Percentiles rank a stretch among this genome's conserved stretches.
Conservation (phyloP, 352 stramenopile genomes). For the Globisporangium camurandrum region DNA sequence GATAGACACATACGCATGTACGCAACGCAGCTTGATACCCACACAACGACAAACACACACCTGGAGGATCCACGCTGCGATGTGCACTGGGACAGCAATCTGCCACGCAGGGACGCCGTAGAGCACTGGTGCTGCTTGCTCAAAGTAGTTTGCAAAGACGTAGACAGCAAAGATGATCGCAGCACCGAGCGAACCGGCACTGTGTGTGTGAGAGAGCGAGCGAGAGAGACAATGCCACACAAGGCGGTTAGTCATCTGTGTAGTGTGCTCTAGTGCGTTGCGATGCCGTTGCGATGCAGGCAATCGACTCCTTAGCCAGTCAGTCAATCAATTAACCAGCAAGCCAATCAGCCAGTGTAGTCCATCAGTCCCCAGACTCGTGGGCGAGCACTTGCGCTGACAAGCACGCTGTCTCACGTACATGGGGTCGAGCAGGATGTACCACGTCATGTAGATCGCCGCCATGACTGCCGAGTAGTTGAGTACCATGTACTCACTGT, state of each 20-base stretch:
- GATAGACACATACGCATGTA: too few species aligned
- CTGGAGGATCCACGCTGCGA: slow-evolving; percentile 40
- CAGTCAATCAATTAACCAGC: too few species aligned
- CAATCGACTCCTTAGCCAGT: background rate
- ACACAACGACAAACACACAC: background rate
- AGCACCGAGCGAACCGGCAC: slow-evolving; percentile 23
- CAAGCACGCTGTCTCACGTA: too few species aligned
- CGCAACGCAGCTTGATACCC: background rate
- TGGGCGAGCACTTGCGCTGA: too few species aligned
- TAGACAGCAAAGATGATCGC: slow-evolving; percentile 24
- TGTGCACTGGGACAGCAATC: slow-evolving; percentile 25
- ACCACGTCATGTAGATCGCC: slow-evolving; percentile 41
- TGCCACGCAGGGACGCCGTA: slow-evolving; percentile 27
- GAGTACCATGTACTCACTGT: slow-evolving; percentile 30
- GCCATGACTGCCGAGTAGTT: slow-evolving; percentile 26
- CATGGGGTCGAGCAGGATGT: slow-evolving; percentile 34
- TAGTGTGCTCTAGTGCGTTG: too few species aligned
- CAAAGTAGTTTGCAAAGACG: slow-evolving; percentile 26
- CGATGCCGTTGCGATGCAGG: too few species aligned
- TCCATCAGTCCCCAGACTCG: background rate
- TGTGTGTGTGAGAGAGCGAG: background rate
- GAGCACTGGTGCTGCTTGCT: slow-evolving; percentile 7
- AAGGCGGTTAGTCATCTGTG: too few species aligned
- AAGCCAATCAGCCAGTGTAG: too few species aligned
- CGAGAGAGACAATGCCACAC: too few species aligned